A percentile compares a stretch with the other conserved stretches of the same genome.
phyloP scores from a whole-genome alignment of 2,329 filamentous ascomycete genomes.

The Clarireedia homoeocarpa region DNA sequence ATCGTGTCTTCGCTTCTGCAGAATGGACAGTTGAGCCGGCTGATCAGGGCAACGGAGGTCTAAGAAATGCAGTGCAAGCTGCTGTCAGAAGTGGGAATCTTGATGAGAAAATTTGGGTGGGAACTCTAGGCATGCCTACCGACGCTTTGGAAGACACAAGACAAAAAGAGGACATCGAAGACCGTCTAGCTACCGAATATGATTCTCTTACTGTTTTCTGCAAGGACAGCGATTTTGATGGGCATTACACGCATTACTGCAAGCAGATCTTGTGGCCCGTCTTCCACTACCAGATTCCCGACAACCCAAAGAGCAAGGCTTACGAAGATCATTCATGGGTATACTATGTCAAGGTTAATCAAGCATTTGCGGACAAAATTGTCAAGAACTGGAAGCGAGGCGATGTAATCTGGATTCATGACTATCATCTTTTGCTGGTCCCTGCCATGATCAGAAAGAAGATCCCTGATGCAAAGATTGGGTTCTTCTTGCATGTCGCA shows the following conservation, averaged over 20 bases:
- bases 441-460: constrained; percentile 85
- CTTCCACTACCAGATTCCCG: constrained; percentile 96
- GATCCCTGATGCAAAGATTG: constrained; percentile 87
- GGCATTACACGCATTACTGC: constrained; percentile 93
- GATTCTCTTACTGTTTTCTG: constrained; percentile 79
- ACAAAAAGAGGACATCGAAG: constrained; percentile 76
- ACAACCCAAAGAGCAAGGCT: constrained; percentile 96
- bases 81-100: constrained; percentile 62
- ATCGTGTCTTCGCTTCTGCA: constrained; percentile 65
- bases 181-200: constrained; percentile 71
- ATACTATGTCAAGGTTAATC: constrained; percentile 87
- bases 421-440: constrained; percentile 87
- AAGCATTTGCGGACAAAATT: constrained; percentile 86
- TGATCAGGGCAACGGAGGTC: constrained; percentile 85
- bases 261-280: constrained; percentile 97
- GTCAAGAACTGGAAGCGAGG: constrained; percentile 88
- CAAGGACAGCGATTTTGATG: constrained; percentile 86
- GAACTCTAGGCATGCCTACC: constrained; percentile 88
- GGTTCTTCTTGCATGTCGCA: constrained; percentile 90
- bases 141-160: constrained; percentile 69
- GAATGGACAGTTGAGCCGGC: constrained; percentile 78
- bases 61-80: constrained; percentile 80
- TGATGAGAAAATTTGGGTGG: constrained; percentile 79
- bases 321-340: constrained; percentile 97
- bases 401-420: constrained; percentile 90